A percentile compares a stretch with the other conserved stretches of the same genome.
Evolutionary conservation across 2,329 filamentous ascomycete genomes (phyloP).

Genomic region (Trichophyton mentagrophytes): DNA sequence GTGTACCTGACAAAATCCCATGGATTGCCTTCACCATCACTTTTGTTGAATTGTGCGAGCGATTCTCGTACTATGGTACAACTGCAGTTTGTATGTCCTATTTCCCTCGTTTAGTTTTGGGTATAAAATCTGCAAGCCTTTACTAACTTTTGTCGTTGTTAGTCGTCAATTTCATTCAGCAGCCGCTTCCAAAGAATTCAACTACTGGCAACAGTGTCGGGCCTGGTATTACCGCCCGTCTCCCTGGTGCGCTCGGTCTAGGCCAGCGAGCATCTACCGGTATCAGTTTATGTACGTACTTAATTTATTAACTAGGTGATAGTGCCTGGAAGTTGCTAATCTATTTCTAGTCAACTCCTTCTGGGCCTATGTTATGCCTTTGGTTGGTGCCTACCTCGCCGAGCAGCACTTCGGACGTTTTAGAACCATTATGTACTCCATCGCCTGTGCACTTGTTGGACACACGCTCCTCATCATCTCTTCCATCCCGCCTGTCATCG

Average conservation of each 20-base stretch:
- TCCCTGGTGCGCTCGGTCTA: constrained; percentile 46
- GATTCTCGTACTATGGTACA: constrained; percentile 66
- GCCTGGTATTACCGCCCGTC: constrained; percentile 24
- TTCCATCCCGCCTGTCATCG: constrained; percentile 51
- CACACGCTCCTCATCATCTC: constrained; percentile 55
- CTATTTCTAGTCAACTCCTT: constrained; percentile 41
- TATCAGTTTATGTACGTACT: constrained; percentile 33
- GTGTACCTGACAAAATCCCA: constrained; percentile 38
- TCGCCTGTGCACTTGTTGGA: constrained; percentile 49
- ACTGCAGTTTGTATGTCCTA: constrained; percentile 47
- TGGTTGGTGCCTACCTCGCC: constrained; percentile 48
- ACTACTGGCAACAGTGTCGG: constrained; percentile 39
- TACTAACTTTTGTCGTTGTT: no score
- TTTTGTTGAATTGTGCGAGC: constrained; percentile 62
- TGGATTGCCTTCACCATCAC: constrained; percentile 57
- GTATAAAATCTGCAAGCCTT: no score
- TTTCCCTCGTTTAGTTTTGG: background rate
- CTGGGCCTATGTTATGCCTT: constrained; percentile 49
- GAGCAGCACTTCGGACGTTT: constrained; percentile 59
- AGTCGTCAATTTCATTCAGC: constrained; percentile 51
- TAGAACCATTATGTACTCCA: constrained; percentile 56
- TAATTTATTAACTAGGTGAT: background rate
- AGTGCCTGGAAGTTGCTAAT: background rate
- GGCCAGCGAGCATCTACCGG: constrained; percentile 45
- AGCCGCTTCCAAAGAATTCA: constrained; percentile 42